These are phyloP conservation scores for Coemansia sp. DNA, from an alignment of 192 early-diverging fungal genomes.

Conservation along the genomic window DNA sequence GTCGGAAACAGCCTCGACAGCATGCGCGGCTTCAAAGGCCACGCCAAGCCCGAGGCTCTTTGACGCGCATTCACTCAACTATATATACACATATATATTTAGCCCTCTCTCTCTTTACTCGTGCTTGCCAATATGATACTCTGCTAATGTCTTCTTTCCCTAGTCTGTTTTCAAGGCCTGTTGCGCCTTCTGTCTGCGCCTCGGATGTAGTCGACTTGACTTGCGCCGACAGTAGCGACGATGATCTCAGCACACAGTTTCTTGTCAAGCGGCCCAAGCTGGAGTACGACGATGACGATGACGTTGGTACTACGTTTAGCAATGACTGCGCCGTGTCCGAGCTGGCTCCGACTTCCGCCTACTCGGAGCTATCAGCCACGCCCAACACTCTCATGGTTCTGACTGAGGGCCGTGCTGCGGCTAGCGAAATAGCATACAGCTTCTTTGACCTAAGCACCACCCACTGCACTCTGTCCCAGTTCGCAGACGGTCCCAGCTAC, in stretches of 20 bases:
- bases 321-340: conserved; percentile 6
- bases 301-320: not conserved
- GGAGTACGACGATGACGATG: not conserved
- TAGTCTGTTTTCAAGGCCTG: not conserved
- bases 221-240: conserved; percentile 13
- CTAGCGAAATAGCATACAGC: conserved; percentile 50
- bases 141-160: not conserved
- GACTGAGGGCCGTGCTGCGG: conserved; percentile 42
- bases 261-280: conserved; percentile 17
- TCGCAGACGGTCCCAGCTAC: conserved; percentile 49
- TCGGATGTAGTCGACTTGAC: conserved; percentile 32
- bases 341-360: conserved; percentile 39
- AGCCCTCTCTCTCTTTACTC: not conserved
- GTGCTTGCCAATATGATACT: not conserved
- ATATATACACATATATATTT: too few species aligned
- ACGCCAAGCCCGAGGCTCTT: not conserved
- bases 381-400: conserved; percentile 39
- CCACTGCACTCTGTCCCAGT: conserved; percentile 46
- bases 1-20: conserved; percentile 28
- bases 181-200: not conserved
- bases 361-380: conserved; percentile 15
- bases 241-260: not conserved
- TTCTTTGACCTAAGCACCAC: conserved; percentile 32
- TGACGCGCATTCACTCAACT: not conserved
- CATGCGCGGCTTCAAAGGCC: conserved; percentile 39